Conservation (phyloP, 208 protist genomes). For the Porcisia hertigi region DNA sequence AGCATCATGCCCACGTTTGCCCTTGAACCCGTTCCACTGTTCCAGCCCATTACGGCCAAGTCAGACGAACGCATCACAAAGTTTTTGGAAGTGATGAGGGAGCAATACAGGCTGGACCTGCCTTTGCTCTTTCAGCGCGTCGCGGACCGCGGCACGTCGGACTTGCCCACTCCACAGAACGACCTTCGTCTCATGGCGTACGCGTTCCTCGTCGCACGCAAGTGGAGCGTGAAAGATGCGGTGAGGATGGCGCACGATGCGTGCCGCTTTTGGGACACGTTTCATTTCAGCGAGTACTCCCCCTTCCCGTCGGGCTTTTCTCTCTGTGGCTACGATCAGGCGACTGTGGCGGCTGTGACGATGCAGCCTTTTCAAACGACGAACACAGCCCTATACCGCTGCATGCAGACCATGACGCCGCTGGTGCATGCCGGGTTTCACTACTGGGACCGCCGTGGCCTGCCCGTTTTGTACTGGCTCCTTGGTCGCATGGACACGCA, state of each 20-base stretch:
- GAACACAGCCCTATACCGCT: constrained; percentile 32
- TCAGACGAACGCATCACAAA: constrained; percentile 59
- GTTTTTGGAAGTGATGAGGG: constrained; percentile 32
- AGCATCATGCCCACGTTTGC: constrained; percentile 5
- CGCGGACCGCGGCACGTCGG: constrained; percentile 17
- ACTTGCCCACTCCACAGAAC: constrained; percentile 44
- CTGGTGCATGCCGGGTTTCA: constrained; percentile 43
- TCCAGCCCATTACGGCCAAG: constrained; percentile 44
- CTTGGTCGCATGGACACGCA: constrained; percentile 41
- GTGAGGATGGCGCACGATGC: constrained; percentile 53
- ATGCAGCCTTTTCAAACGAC: background rate
- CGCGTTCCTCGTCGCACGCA: constrained; percentile 50
- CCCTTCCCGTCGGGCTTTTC: constrained; percentile 50
- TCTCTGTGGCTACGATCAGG: constrained; percentile 61
- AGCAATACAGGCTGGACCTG: constrained; percentile 29
- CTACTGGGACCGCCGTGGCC: constrained; percentile 57
- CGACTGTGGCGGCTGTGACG: constrained; percentile 19
- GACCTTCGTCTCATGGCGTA: constrained; percentile 50
- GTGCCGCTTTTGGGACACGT: constrained; percentile 33
- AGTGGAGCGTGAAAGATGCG: constrained; percentile 67
- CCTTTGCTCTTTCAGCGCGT: constrained; percentile 17
- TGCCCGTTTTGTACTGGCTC: constrained; percentile 53
- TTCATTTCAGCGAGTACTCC: constrained; percentile 33
- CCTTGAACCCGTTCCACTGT: constrained; percentile 30
- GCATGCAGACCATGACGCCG: constrained; percentile 33